Evolutionary conservation across 2,329 filamentous ascomycete genomes (phyloP), one percentile per base, ranked within the genome.

Genomic region (Aureobasidium sp.): DNA sequence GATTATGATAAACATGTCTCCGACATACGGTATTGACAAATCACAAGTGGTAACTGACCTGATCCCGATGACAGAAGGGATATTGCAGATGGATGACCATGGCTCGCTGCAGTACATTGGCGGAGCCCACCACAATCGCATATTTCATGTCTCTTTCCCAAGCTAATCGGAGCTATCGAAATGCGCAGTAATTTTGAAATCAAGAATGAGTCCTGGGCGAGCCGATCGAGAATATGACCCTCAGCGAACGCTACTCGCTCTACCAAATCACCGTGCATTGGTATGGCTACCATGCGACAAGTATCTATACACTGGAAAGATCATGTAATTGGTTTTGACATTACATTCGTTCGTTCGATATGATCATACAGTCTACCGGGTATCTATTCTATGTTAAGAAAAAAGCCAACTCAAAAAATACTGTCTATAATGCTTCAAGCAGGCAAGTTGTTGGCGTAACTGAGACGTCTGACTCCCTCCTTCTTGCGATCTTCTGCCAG

Each of bases 401-500:
- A 44, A 27, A 56, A 34, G 8, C 29, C 37, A 42, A 15, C 34
- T 20, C 1, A 20, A 20, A 20, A 27, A 29, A 39, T 20, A 6
- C 15, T 27, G 13, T 55, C 20, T 29, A 36, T 13, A 17, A 4
- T n/a, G 5, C 15, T 41, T 41, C 20, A 55, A 9, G 26, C 51
- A 41, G 60, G 60, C 60, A 62, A 8, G 44, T 48, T 62, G 36
- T 62, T 34, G n/a, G 60, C 60, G 12, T 62, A 41, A 39, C 34
- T 42, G 37, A 62, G 50, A 20, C 66, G 63, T 48, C 47, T 56
- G 42, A 64, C 67, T 34, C 62, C 66, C 27, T 68, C 68, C 66
- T 69, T 62, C 51, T 71, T 67, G 13, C 71, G 67, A 23, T 68
- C 68, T 59, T 68, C 67, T 9, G 70, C 70, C 42, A 78, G 66